A percentile compares a stretch with the other conserved stretches of the same genome.
These are phyloP conservation scores for Apiotrichum montevideense DNA, from an alignment of 1,284 basidiomycete genomes.

Conservation along the genomic window DNA sequence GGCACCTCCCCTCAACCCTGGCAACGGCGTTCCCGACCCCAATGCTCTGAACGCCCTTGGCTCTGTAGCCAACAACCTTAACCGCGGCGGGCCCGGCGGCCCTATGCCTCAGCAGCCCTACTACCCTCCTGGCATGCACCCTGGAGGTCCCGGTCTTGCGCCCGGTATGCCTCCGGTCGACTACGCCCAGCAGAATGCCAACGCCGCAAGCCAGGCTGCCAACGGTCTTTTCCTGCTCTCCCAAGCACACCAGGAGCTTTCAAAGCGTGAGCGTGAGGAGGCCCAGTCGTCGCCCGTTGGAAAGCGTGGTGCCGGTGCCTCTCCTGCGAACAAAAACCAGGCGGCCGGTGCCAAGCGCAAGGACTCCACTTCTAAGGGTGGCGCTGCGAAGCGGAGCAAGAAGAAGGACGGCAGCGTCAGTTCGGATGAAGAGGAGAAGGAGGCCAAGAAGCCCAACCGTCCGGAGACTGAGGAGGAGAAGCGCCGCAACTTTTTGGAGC, in stretches of 20 bases:
- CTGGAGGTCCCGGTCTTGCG: conserved; percentile 11
- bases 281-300: conserved; percentile 15
- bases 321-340: not conserved
- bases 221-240: conserved; percentile 89
- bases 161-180: conserved; percentile 25
- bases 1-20: conserved; percentile 18
- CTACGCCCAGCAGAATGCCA: conserved; percentile 43
- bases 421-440: conserved; percentile 33
- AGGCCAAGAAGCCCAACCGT: conserved; percentile 49
- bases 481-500: conserved; percentile 84
- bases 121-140: conserved; percentile 22
- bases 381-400: conserved; percentile 31
- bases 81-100: conserved; percentile 8
- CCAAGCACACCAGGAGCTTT: conserved; percentile 90
- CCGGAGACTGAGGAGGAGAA: conserved; percentile 95
- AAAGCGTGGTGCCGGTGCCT: conserved; percentile 14
- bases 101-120: conserved; percentile 5
- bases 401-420: conserved; percentile 46
- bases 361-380: conserved; percentile 1
- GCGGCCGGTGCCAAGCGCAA: conserved; percentile 7
- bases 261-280: conserved; percentile 75
- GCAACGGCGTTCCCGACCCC: conserved; percentile 51
- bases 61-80: conserved; percentile 57
- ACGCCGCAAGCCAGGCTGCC: conserved; percentile 55
- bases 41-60: conserved; percentile 79